phyloP scores from a whole-genome alignment of 2,329 filamentous ascomycete species.

The Colletotrichum spaethianum region DNA sequence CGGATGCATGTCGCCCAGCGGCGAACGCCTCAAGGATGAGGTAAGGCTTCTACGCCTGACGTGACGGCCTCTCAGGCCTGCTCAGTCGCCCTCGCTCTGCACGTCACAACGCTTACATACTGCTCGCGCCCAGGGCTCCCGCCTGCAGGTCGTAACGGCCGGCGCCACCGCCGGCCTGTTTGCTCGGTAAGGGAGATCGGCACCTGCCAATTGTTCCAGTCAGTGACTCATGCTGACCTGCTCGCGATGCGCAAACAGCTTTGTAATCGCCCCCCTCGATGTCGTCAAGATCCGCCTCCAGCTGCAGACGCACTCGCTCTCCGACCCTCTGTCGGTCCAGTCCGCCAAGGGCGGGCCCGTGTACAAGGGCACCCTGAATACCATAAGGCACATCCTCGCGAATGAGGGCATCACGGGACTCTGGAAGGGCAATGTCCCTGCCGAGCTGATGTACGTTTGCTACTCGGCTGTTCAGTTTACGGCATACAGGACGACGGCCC shows the following conservation, averaged over 20 bases:
- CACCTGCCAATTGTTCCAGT: slow-evolving; percentile 13
- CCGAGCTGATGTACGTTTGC: slow-evolving; percentile 92
- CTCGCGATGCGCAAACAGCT: slow-evolving; percentile 64
- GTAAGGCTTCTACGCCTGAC: slow-evolving; percentile 50
- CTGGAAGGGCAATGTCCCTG: slow-evolving; percentile 98
- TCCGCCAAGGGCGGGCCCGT: slow-evolving; percentile 61
- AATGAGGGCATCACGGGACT: slow-evolving; percentile 88
- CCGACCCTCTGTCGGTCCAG: slow-evolving; percentile 76
- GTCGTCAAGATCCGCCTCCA: slow-evolving; percentile 98
- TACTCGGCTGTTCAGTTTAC: slow-evolving; percentile 94
- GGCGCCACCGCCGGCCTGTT: slow-evolving; percentile 83
- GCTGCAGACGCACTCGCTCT: slow-evolving; percentile 88
- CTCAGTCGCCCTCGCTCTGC: slow-evolving; percentile 8
- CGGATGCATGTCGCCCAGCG: slow-evolving; percentile 54
- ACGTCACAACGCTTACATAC: slow-evolving; percentile 36
- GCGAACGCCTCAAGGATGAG: slow-evolving; percentile 71
- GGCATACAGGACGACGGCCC: slow-evolving; percentile 82
- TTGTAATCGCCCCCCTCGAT: slow-evolving; percentile 94
- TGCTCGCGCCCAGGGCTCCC: slow-evolving; percentile 61
- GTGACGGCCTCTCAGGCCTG: slow-evolving; percentile 10
- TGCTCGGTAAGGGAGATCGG: slow-evolving; percentile 75
- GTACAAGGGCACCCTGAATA: slow-evolving; percentile 84
- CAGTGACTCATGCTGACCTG: slow-evolving; percentile 39
- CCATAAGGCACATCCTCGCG: slow-evolving; percentile 81
- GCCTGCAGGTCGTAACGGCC: slow-evolving; percentile 68